A percentile compares a stretch with the other conserved stretches of the same genome.
Evolutionary conservation across 768 basidiomycete species (phyloP).

Genomic region (Suillus subaureus): DNA sequence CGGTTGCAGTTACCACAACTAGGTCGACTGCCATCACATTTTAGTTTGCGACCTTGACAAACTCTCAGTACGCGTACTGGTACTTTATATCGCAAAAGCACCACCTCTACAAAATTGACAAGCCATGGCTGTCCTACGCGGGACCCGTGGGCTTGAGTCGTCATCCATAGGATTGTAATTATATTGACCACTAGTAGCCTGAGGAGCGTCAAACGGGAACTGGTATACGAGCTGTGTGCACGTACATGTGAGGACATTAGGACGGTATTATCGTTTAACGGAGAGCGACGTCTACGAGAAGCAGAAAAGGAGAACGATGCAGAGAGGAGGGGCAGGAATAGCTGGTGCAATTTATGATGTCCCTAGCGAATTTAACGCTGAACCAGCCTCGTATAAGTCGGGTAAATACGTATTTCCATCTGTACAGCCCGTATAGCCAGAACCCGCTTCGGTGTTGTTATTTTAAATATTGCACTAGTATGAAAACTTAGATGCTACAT

Average conservation of each 20-base stretch:
- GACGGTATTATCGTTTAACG: slow-evolving; percentile 9
- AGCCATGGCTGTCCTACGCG: slow-evolving; percentile 65
- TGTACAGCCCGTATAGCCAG: slow-evolving; percentile 34
- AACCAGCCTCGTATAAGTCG: slow-evolving; percentile 31
- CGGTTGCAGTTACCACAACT: slow-evolving; percentile 68
- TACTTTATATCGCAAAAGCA: neutral
- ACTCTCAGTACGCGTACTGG: slow-evolving; percentile 1
- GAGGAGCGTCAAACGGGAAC: neutral
- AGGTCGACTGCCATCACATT: slow-evolving; percentile 68
- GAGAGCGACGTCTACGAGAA: slow-evolving; percentile 3
- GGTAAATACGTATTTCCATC: slow-evolving; percentile 36
- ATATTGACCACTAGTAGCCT: slow-evolving; percentile 16
- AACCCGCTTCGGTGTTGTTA: slow-evolving; percentile 29
- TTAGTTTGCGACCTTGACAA: slow-evolving; percentile 62
- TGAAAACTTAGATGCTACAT: slow-evolving; percentile 28
- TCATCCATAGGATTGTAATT: slow-evolving; percentile 18
- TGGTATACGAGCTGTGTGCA: neutral
- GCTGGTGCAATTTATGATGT: slow-evolving; percentile 33
- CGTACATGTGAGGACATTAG: slow-evolving; percentile 30
- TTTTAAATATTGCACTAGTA: slow-evolving; percentile 30
- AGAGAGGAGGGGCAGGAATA: slow-evolving; percentile 10
- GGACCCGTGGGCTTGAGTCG: slow-evolving; percentile 28
- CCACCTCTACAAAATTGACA: slow-evolving; percentile 74
- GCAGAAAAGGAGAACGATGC: slow-evolving; percentile 16
- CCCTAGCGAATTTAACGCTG: slow-evolving; percentile 19